A percentile compares a stretch with the other conserved stretches of the same genome.
Conservation (phyloP, 495 filamentous ascomycete genomes). For the Tuber umbilicatum region DNA sequence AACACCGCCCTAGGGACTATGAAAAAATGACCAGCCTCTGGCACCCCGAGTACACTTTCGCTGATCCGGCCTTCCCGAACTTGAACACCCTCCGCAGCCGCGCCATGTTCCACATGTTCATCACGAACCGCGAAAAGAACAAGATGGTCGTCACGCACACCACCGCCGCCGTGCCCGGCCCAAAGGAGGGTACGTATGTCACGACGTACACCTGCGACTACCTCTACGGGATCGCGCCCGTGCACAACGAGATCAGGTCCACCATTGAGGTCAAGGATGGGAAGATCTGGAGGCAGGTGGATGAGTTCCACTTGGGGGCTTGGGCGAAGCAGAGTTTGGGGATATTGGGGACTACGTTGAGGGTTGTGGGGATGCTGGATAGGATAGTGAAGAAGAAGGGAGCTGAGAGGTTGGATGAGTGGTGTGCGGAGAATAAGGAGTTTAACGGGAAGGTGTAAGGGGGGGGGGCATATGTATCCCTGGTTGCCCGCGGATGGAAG, state of each 20-base stretch:
- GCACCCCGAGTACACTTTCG: conserved; percentile 27
- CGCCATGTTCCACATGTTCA: conserved; percentile 32
- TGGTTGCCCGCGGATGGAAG: not conserved
- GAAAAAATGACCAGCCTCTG: conserved; percentile 16
- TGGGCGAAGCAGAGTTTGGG: conserved; percentile 28
- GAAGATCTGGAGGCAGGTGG: conserved; percentile 14
- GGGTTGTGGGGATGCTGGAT: conserved; percentile 12
- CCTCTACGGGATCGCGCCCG: not conserved
- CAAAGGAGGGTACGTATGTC: conserved; percentile 9
- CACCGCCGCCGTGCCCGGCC: conserved; percentile 12
- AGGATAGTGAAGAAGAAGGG: conserved; percentile 12
- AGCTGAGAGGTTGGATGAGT: conserved; percentile 16
- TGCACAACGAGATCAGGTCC: conserved; percentile 20
- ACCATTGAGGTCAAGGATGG: conserved; percentile 17
- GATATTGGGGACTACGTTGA: conserved; percentile 7
- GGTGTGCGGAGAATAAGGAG: conserved; percentile 20
- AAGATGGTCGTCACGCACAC: conserved; percentile 14
- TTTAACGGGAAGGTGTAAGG: conserved; percentile 12
- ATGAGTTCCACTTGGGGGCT: conserved; percentile 17
- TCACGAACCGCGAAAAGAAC: conserved; percentile 5
- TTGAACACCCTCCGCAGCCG: conserved; percentile 1
- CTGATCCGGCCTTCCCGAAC: conserved; percentile 24
- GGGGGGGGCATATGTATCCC: not conserved
- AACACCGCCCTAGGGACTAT: conserved; percentile 18
- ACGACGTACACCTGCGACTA: conserved; percentile 26